Percentiles rank a stretch among this genome's conserved stretches.
Conservation (phyloP, 495 filamentous ascomycete species). For the Lasiosphaeria ovina region DNA sequence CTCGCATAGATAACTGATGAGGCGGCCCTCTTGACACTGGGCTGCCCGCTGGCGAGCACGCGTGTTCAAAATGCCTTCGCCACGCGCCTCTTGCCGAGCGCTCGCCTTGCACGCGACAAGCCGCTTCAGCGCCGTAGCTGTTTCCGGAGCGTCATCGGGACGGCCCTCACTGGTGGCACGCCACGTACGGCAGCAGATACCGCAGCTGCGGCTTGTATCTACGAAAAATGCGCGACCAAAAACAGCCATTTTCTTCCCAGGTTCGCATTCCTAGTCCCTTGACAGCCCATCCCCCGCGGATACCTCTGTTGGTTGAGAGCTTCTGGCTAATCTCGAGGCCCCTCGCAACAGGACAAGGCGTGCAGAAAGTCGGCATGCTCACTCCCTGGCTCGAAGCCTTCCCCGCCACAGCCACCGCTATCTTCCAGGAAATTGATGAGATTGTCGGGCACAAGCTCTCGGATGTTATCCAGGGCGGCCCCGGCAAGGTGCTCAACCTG, state of each 20-base stretch:
- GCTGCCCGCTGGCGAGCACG: conserved; percentile 23
- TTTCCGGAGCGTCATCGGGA: neutral
- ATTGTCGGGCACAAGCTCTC: conserved; percentile 68
- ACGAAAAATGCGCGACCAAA: conserved; percentile 46
- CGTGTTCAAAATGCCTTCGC: conserved; percentile 21
- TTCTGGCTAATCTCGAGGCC: too few species aligned
- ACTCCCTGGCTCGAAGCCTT: conserved; percentile 80
- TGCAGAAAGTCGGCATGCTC: conserved; percentile 91
- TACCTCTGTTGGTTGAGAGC: too few species aligned
- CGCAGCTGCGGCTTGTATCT: conserved; percentile 21
- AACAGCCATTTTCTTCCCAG: conserved; percentile 83
- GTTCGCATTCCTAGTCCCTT: conserved; percentile 42
- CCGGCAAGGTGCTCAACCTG: conserved; percentile 68
- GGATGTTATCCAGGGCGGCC: conserved; percentile 75
- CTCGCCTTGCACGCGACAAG: conserved; percentile 7
- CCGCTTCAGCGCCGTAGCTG: neutral
- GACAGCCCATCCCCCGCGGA: neutral
- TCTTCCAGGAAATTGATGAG: conserved; percentile 82
- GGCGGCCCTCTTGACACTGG: conserved; percentile 23
- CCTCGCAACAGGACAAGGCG: conserved; percentile 73
- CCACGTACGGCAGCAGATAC: too few species aligned
- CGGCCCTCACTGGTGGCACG: neutral
- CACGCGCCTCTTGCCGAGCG: conserved; percentile 18
- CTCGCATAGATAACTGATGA: conserved; percentile 23
- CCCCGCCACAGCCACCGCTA: conserved; percentile 64